Evolutionary conservation across 805 yeast species (phyloP).

Genomic region (Lipomyces kockii): DNA sequence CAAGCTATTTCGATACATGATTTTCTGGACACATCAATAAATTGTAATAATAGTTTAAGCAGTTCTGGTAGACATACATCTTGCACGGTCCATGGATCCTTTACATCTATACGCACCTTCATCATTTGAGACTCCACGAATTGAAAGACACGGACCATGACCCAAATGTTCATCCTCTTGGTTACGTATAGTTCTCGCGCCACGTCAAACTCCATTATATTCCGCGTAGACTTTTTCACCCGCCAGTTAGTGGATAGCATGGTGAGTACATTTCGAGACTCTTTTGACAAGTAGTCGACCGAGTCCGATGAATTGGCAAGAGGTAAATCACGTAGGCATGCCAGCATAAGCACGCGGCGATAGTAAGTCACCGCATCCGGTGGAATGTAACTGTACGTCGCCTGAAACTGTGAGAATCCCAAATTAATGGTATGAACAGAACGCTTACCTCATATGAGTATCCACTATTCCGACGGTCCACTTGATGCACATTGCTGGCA

Average conservation of each 20-base stretch:
- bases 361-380: constrained; percentile 50
- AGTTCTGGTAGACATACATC: constrained; percentile 9
- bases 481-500: constrained; percentile 12
- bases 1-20: constrained; percentile 13
- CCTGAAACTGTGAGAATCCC: constrained; percentile 6
- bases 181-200: constrained; percentile 47
- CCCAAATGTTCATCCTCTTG: constrained; percentile 1
- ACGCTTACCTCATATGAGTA: constrained; percentile 26
- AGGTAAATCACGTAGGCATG: constrained; percentile 14
- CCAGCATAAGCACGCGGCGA: constrained; percentile 47
- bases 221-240: constrained; percentile 55
- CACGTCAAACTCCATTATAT: constrained; percentile 58
- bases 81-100: constrained; percentile 22
- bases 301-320: constrained; percentile 5
- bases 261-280: constrained; percentile 51
- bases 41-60: no score
- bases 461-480: constrained; percentile 1
- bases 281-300: constrained; percentile 49
- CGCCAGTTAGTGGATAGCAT: constrained; percentile 64
- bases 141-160: background rate
- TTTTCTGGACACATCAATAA: constrained; percentile 5
- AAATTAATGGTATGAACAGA: background rate
- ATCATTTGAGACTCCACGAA: constrained; percentile 4
- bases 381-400: constrained; percentile 48
- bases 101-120: background rate